Evolutionary conservation across 345 rosid species (phyloP), one percentile per base, ranked within the genome.

Genomic region (Dipteronia sinensis): DNA sequence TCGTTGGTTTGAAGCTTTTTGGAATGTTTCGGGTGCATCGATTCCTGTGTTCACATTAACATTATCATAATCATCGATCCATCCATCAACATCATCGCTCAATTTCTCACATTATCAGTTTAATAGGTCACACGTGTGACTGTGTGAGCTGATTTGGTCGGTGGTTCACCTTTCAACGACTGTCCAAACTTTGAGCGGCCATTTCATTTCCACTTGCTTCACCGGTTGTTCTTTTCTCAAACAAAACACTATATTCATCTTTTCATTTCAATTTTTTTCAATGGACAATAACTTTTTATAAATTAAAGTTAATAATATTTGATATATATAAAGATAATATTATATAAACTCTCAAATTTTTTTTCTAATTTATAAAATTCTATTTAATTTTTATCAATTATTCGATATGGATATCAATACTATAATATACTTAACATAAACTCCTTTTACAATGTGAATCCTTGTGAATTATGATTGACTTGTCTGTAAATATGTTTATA

Each of bases 81-180:
- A 15, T 13, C 27, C 15, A 7, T 69, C 16, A 44, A 15, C 55
- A n/a, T 17, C 23, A 40, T 49, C 23, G 7, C 19, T 34, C 2
- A 68, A 12, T 27, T 22, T 13, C 11, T 67, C 22, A 10, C 56
- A 25, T 34, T 34, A 34, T 69, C 59, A 22, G 56, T 71, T 19
- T n/a, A 25, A 29, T 17, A 20, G 42, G 47, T 67, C 74, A 70
- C 62, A 71, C 75, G 75, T 55, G 73, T 70, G 75, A n/a, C 15
- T 1, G 75, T 55, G 73, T 70, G 65, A n/a, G 16, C 1, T 59
- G 64, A 13, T 19, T 19, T 71, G 47, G 11, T 71, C 75, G 19
- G 27, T 6, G 25, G 65, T 15, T 64, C 49, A 44, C 75, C 0
- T 31, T 55, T 10, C 11, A 9, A 34, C 29, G 12, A 4, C 34